Evolutionary conservation across 1,284 basidiomycete genomes (phyloP), one percentile per base, ranked within the genome.

Genomic region (Porogramme epimiltina): DNA sequence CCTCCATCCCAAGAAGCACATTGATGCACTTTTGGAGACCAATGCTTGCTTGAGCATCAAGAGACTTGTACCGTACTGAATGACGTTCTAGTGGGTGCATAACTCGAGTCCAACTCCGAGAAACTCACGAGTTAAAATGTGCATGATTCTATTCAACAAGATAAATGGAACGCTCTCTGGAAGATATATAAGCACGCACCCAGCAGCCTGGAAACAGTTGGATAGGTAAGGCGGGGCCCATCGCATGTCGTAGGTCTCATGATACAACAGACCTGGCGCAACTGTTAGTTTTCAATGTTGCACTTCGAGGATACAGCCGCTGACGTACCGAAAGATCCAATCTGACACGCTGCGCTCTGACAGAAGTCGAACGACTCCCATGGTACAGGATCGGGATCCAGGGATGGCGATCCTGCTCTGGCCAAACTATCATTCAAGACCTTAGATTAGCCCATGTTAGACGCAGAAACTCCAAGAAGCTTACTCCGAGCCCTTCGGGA

Each of bases 311-410:
- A 31, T 15, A 31, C 9, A 31, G 28, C 28, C 15, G 28, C 70
- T 59, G 9, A 45, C 50, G 24, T 61, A 86, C 91, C 79, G 59
- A 89, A 81, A 13, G 84, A 77, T 51, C 84, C 84, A 40, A 93
- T 77, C 54, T 88, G 87, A 45, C 79, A 82, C 10, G 91, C 91
- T 39, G 91, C 90, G 25, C 80, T 78, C 65, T 90, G 88, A 37
- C 89, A 87, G 31, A 91, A 74, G 61, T 89, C 87, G 60, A 91
- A 89, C 4, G 89, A 84, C 61, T 87, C 88, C 52, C 80, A 70
- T 13, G 62, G 55, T 2, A 60, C 18, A 4, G 47, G 47, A 42
- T 62, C 62, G 1, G 44, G 37, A 15, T 59, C 57, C 8, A 54
- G 16, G 10, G 57, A 59, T 13, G 57, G 57, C 11, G 54, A 54